Evolutionary conservation across 257 asterid species (phyloP).

Genomic region (Salvia miltiorrhiza): DNA sequence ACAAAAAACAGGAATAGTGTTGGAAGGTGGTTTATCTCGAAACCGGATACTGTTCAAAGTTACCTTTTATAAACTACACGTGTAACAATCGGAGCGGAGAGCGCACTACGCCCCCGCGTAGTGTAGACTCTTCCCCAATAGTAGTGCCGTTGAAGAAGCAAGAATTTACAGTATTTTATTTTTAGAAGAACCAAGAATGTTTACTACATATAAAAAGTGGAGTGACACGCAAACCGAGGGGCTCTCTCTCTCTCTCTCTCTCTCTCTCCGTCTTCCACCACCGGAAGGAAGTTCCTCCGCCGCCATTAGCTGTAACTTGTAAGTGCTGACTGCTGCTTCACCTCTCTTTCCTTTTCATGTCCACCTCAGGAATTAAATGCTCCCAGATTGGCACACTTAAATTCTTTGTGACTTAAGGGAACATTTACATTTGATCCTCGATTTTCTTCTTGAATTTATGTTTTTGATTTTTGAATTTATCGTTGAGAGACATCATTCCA

Average conservation of each 20-base stretch:
- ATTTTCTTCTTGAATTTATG: slow-evolving; percentile 1
- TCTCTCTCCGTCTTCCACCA: too few species aligned
- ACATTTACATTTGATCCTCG: not conserved
- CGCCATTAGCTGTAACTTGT: too few species aligned
- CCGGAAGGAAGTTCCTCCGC: too few species aligned
- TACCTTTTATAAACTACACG: too few species aligned
- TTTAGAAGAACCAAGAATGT: not conserved
- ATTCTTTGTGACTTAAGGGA: not conserved
- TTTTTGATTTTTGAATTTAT: not conserved
- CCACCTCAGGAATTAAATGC: not conserved
- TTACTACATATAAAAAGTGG: not conserved
- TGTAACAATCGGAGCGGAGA: too few species aligned
- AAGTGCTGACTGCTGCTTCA: too few species aligned
- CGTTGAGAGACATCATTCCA: not conserved
- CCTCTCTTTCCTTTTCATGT: not conserved
- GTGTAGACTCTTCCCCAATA: too few species aligned
- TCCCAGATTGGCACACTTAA: not conserved
- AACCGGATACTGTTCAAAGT: too few species aligned
- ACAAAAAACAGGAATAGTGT: too few species aligned
- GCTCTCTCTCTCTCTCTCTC: not conserved
- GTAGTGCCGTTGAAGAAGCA: not conserved
- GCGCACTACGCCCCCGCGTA: too few species aligned
- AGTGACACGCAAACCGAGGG: not conserved
- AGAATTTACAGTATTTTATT: too few species aligned
- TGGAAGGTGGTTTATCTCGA: too few species aligned